phyloP scores from a whole-genome alignment of 257 asterid genomes.

The Apocynum venetum region DNA sequence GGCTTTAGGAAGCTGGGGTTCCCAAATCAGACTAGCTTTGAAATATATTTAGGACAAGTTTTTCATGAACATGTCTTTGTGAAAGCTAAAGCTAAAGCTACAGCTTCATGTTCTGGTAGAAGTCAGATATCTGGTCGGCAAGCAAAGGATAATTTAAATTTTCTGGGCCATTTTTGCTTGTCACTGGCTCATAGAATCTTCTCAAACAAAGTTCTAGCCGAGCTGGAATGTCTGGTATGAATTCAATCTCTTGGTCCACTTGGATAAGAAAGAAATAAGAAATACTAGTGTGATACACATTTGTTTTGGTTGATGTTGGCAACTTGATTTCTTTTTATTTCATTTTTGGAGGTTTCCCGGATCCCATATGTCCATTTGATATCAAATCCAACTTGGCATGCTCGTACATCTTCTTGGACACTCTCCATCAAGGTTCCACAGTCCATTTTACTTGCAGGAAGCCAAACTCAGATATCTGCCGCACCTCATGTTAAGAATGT shows the following conservation, averaged over 20 bases:
- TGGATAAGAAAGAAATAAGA: not conserved
- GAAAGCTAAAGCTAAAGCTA: constrained; percentile 65
- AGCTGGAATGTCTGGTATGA: constrained; percentile 84
- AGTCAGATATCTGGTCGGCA: constrained; percentile 54
- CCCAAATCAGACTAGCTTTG: constrained; percentile 67
- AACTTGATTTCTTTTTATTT: constrained; percentile 15
- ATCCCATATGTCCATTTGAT: constrained; percentile 68
- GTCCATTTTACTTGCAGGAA: constrained; percentile 63
- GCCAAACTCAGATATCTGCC: constrained; percentile 41
- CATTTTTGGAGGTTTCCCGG: constrained; percentile 59
- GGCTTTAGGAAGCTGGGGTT: constrained; percentile 41
- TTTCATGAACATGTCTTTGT: constrained; percentile 86
- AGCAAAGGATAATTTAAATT: constrained; percentile 54
- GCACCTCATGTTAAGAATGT: constrained; percentile 34
- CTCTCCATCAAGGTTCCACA: constrained; percentile 76
- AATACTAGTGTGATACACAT: not conserved
- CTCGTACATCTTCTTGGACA: constrained; percentile 93
- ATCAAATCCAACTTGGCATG: constrained; percentile 92
- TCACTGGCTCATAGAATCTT: constrained; percentile 94
- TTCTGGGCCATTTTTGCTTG: constrained; percentile 83
- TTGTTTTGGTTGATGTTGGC: not conserved
- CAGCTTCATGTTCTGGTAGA: constrained; percentile 40
- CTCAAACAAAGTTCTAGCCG: constrained; percentile 71
- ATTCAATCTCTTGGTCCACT: constrained; percentile 14
- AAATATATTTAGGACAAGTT: constrained; percentile 75